phyloP scores from a whole-genome alignment of 1,284 basidiomycete species.

The Puccinia novopanici region DNA sequence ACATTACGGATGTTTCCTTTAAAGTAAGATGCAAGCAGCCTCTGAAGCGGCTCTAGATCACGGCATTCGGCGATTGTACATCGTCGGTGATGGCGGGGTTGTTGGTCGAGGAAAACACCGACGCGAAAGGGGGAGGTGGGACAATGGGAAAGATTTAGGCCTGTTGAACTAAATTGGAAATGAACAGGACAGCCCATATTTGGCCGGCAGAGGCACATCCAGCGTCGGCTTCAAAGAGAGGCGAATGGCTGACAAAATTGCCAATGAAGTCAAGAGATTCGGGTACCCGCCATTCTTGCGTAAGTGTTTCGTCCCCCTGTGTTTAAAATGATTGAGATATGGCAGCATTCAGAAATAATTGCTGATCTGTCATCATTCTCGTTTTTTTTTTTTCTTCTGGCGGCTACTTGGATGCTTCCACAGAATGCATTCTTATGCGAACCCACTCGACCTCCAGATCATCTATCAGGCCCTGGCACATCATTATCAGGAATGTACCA shows the following conservation, averaged over 20 bases:
- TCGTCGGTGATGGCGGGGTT: slow-evolving; percentile 36
- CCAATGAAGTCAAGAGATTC: background rate
- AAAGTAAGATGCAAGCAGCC: slow-evolving; percentile 17
- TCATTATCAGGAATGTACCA: too few relatives aligned
- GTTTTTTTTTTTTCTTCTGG: background rate
- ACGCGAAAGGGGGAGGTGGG: slow-evolving; percentile 30
- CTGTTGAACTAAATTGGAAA: background rate
- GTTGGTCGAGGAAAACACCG: slow-evolving; percentile 35
- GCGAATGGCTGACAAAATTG: slow-evolving; percentile 23
- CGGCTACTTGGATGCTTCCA: slow-evolving; percentile 43
- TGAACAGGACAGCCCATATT: background rate
- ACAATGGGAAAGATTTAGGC: slow-evolving; percentile 36
- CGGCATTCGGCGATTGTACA: slow-evolving; percentile 15
- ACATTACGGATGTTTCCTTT: slow-evolving; percentile 36
- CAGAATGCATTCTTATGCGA: slow-evolving; percentile 6
- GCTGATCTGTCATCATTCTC: background rate
- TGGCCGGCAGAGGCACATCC: background rate
- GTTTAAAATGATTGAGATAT: background rate
- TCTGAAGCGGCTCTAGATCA: slow-evolving; percentile 27
- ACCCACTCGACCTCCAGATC: slow-evolving; percentile 30
- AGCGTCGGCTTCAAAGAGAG: slow-evolving; percentile 27
- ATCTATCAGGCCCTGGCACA: slow-evolving; percentile 33
- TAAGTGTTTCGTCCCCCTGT: slow-evolving; percentile 11
- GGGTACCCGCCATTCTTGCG: slow-evolving; percentile 43
- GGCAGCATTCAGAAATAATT: background rate